Evolutionary conservation across 179 eudicot genomes (phyloP).

Genomic region (Dionaea muscipula): DNA sequence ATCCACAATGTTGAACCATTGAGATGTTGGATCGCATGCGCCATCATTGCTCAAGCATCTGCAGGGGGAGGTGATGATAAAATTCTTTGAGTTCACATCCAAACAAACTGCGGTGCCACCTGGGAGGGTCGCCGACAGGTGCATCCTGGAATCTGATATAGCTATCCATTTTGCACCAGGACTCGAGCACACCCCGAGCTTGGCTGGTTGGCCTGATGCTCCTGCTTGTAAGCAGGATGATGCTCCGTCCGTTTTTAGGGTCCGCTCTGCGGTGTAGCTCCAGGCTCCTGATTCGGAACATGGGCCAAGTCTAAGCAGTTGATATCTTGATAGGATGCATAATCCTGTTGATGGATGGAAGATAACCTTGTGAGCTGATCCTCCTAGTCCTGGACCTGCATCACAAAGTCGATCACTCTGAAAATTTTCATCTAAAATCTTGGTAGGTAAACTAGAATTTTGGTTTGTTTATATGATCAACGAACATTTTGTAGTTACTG

Average conservation of each 20-base stretch:
- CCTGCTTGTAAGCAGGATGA: constrained; percentile 46
- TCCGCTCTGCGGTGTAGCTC: constrained; percentile 34
- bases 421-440: neutral
- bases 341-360: constrained; percentile 72
- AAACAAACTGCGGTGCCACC: constrained; percentile 35
- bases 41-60: constrained; percentile 39
- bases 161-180: constrained; percentile 42
- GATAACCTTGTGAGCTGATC: constrained; percentile 32
- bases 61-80: constrained; percentile 37
- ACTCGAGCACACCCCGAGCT: constrained; percentile 29
- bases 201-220: constrained; percentile 25
- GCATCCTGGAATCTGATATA: constrained; percentile 65
- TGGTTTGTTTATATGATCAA: neutral
- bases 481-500: neutral
- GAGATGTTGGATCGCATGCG: constrained; percentile 61
- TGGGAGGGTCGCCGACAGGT: constrained; percentile 36
- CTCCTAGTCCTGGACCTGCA: constrained; percentile 58
- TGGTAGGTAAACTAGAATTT: neutral
- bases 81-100: constrained; percentile 38
- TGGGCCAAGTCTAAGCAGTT: constrained; percentile 41
- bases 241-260: constrained; percentile 33
- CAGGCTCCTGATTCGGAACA: constrained; percentile 50
- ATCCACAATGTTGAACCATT: constrained; percentile 71
- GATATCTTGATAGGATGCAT: constrained; percentile 30
- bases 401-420: neutral